Percentiles rank a stretch among this genome's conserved stretches.
These are phyloP conservation scores for Panicum miliaceum DNA, from an alignment of 176 grass and related monocot species.

Conservation along the genomic window DNA sequence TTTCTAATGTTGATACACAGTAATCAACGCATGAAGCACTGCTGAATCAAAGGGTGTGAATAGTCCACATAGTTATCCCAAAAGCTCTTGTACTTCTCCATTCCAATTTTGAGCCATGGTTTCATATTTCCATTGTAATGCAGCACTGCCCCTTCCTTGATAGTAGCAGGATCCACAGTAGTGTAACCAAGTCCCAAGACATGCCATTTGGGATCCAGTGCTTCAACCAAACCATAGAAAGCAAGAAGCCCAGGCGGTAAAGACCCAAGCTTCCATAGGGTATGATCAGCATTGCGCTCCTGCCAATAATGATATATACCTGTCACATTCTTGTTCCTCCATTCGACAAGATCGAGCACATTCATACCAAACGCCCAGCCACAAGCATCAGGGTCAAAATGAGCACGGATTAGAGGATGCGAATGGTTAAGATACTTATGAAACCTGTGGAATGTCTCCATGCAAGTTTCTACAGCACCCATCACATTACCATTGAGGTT, in stretches of 20 bases:
- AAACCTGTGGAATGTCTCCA: conserved; percentile 99
- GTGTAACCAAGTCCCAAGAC: conserved; percentile 97
- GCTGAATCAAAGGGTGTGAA: conserved; percentile 90
- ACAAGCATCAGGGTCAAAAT: conserved; percentile 99
- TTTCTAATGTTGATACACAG: conserved; percentile 48
- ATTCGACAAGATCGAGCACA: conserved; percentile 86
- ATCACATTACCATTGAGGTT: conserved; percentile 96
- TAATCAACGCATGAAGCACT: conserved; percentile 74
- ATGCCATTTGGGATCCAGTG: conserved; percentile 92
- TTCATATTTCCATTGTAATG: conserved; percentile 99
- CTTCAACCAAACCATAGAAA: conserved; percentile 91
- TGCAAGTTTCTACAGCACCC: conserved; percentile 98
- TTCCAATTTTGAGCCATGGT: conserved; percentile 98
- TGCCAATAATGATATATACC: conserved; percentile 99
- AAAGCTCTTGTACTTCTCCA: conserved; percentile 96
- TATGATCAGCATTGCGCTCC: conserved; percentile 91
- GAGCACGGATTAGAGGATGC: conserved; percentile 86
- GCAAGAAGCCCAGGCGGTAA: conserved; percentile 92
- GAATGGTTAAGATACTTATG: conserved; percentile 99
- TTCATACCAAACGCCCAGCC: conserved; percentile 99
- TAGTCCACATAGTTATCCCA: conserved; percentile 99
- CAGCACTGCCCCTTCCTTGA: conserved; percentile 95
- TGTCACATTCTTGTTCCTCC: conserved; percentile 94
- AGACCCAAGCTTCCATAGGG: conserved; percentile 96
- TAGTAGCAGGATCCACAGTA: conserved; percentile 64